Base-by-base conservation (phyloP, 2,329 filamentous ascomycete species). In the Aotearoamyces nothofagi region DNA sequence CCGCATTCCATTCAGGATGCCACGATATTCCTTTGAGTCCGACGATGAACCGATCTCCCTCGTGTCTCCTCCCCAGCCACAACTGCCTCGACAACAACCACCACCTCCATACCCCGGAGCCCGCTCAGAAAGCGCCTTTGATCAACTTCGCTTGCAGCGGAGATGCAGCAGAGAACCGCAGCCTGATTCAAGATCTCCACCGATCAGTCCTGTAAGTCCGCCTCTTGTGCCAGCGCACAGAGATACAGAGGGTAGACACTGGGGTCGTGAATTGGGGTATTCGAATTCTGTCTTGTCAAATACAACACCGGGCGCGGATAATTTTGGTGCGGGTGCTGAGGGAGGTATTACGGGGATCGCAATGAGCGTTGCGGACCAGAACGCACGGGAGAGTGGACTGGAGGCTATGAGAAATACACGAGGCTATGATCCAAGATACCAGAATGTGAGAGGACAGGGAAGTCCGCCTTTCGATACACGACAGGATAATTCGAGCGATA, bases 321-420 rank as follows among this genome's bases (percentile, higher is more conserved):
- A 81, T 47, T 69, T 76, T 38, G 63, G 74, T 35, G 59, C 69
- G 27, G 51, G 58, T 22, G 69, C 76, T 10, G 60, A 63, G 13
- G 76, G 73, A 40, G 76, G 73, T 32, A 71, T 82, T 51, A 61
- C 73, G 16, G 74, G 73, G 31, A 69, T 80, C 34, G 75, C 77
- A 22, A 61, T 73, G 42, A 68, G 59, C 31, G 67, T 78, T 27
- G 74, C 76, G 27, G 72, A 76, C 41, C 62, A 61, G 29, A 69
- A 74, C 52, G 61, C 69, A 36, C 59, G 72, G n/a, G 15, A 28
- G 9, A 19, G 11, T 12, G 26, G 26, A 5, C 4, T 22, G 5
- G 26, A 19, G 13, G 17, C 26, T 11, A 13, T 28, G 15, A 22
- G 26, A 22, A 19, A 28, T 17, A 19, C 26, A 4, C 20, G 9